phyloP scores from a whole-genome alignment of 768 basidiomycete genomes.

The Hydnomerulius pinastri region DNA sequence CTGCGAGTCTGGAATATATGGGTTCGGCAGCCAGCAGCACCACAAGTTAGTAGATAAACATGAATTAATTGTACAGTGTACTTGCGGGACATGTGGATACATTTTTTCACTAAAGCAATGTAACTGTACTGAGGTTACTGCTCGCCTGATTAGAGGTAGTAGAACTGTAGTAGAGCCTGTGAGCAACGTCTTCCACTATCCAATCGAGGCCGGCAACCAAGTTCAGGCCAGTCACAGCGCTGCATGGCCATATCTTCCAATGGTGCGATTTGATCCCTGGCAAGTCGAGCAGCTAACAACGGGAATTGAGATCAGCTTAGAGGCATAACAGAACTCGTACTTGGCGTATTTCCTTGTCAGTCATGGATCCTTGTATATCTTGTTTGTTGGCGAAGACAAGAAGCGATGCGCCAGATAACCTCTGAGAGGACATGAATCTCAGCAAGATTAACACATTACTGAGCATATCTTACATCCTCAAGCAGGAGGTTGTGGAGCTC shows the following conservation, averaged over 20 bases:
- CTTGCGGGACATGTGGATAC: background rate
- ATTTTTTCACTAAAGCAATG: background rate
- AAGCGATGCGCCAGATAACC: slow-evolving; percentile 92
- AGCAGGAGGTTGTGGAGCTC: slow-evolving; percentile 85
- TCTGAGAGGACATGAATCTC: slow-evolving; percentile 46
- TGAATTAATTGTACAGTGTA: background rate
- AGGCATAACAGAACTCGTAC: slow-evolving; percentile 45
- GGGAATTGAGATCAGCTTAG: slow-evolving; percentile 6
- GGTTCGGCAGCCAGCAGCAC: too few relatives aligned
- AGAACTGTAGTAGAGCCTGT: slow-evolving; percentile 82
- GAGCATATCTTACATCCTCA: slow-evolving; percentile 75
- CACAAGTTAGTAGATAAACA: slow-evolving; percentile 8
- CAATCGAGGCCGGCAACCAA: slow-evolving; percentile 86
- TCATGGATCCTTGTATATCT: slow-evolving; percentile 88
- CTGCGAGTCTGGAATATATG: background rate
- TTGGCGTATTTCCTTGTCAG: slow-evolving; percentile 76
- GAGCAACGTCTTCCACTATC: slow-evolving; percentile 88
- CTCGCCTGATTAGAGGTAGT: slow-evolving; percentile 14
- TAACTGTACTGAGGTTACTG: slow-evolving; percentile 1
- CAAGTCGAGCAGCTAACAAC: slow-evolving; percentile 73
- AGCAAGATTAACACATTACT: slow-evolving; percentile 3
- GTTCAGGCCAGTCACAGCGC: slow-evolving; percentile 87
- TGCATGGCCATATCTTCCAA: slow-evolving; percentile 91
- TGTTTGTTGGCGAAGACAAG: slow-evolving; percentile 98
- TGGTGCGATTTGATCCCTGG: slow-evolving; percentile 81